A percentile compares a stretch with the other conserved stretches of the same genome.
Evolutionary conservation across 2,329 filamentous ascomycete species (phyloP).

Genomic region (Colletotrichum abscissum): DNA sequence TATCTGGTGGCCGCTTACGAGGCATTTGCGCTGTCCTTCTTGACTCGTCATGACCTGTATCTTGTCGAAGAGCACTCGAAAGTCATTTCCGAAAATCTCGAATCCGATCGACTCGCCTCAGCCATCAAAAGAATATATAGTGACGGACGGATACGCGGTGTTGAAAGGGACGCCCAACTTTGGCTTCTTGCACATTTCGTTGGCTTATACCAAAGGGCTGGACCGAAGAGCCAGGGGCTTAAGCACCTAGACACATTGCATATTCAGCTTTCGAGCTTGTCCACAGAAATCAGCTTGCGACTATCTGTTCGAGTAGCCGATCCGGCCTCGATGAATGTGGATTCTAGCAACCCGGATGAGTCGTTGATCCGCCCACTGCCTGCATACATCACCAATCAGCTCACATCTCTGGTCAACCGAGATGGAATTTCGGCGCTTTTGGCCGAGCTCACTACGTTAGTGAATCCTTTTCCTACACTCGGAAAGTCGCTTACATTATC

Average conservation of each 20-base stretch:
- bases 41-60: conserved; percentile 48
- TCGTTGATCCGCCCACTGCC: conserved; percentile 51
- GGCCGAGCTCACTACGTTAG: conserved; percentile 35
- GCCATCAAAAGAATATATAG: conserved; percentile 53
- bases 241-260: conserved; percentile 64
- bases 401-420: conserved; percentile 79
- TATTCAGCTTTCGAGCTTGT: conserved; percentile 63
- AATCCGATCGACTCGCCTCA: conserved; percentile 53
- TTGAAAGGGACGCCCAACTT: conserved; percentile 59
- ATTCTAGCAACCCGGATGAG: conserved; percentile 38
- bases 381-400: conserved; percentile 71
- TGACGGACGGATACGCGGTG: conserved; percentile 38
- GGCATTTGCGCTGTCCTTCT: conserved; percentile 52
- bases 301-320: conserved; percentile 42
- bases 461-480: neutral
- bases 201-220: conserved; percentile 59
- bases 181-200: conserved; percentile 78
- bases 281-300: conserved; percentile 61
- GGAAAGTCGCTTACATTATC: neutral
- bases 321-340: conserved; percentile 24
- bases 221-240: conserved; percentile 47
- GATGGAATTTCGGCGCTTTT: conserved; percentile 76
- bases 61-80: conserved; percentile 54
- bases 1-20: conserved; percentile 42
- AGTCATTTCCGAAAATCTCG: conserved; percentile 49